Conservation (phyloP, 495 filamentous ascomycete species). For the Aspergillus conjunctus region DNA sequence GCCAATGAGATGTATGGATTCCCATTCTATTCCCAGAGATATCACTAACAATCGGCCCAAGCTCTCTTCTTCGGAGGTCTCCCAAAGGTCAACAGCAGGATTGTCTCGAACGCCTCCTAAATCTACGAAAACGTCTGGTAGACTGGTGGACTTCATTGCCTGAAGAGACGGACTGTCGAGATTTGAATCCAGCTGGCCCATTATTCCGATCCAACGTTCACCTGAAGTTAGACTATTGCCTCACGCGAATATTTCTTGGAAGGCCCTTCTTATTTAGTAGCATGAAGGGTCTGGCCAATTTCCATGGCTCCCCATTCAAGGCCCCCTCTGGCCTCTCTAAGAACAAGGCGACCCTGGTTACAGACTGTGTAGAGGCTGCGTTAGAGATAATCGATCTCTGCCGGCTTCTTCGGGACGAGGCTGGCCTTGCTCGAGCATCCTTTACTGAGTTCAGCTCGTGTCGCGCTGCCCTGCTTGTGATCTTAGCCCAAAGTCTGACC, state of each 20-base stretch:
- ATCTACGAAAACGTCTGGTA: constrained; percentile 43
- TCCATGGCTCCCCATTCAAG: constrained; percentile 31
- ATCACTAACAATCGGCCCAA: constrained; percentile 14
- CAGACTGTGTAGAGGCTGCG: constrained; percentile 54
- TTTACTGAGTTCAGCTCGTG: constrained; percentile 57
- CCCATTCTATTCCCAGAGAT: neutral
- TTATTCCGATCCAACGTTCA: constrained; percentile 52
- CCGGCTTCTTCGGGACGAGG: constrained; percentile 49
- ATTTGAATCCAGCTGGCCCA: constrained; percentile 42
- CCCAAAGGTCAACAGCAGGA: constrained; percentile 48
- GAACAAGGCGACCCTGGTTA: constrained; percentile 45
- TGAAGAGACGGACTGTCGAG: constrained; percentile 45
- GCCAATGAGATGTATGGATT: constrained; percentile 48
- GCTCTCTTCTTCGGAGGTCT: constrained; percentile 41
- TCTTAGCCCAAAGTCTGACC: constrained; percentile 51
- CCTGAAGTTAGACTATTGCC: constrained; percentile 52
- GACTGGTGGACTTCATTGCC: constrained; percentile 55
- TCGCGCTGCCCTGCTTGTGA: constrained; percentile 52
- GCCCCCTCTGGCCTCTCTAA: constrained; percentile 41
- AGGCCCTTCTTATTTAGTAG: constrained; percentile 54
- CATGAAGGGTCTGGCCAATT: constrained; percentile 34
- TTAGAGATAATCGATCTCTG: constrained; percentile 52
- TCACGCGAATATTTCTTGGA: constrained; percentile 51
- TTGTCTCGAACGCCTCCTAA: constrained; percentile 46
- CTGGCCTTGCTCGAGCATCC: constrained; percentile 52